Conservation (phyloP, 352 stramenopile genomes). For the Globisporangium uncinulatum region DNA sequence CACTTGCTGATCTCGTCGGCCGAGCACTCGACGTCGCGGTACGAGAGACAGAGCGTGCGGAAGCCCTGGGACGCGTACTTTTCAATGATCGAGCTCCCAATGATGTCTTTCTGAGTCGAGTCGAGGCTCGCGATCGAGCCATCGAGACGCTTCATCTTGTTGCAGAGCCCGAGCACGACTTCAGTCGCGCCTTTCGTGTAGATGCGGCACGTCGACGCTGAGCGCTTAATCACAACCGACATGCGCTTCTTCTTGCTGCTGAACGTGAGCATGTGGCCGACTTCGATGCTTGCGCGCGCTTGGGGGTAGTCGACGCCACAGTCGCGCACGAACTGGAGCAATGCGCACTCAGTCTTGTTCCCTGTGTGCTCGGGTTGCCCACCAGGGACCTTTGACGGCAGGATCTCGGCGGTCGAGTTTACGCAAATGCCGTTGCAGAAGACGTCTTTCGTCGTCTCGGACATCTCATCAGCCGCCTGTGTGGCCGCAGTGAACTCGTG, state of each 20-base stretch:
- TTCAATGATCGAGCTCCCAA: constrained; percentile 52
- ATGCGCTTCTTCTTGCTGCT: constrained; percentile 81
- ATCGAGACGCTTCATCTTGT: constrained; percentile 59
- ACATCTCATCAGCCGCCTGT: constrained; percentile 38
- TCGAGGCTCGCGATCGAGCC: constrained; percentile 48
- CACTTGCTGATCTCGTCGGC: constrained; percentile 61
- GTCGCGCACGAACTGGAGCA: constrained; percentile 69
- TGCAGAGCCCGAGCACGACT: constrained; percentile 68
- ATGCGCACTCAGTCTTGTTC: constrained; percentile 79
- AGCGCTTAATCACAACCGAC: constrained; percentile 61
- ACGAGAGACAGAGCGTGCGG: constrained; percentile 84
- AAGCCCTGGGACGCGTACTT: constrained; percentile 80
- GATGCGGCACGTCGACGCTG: constrained; percentile 34
- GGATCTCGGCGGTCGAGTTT: constrained; percentile 70
- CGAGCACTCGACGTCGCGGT: constrained; percentile 69
- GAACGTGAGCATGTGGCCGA: constrained; percentile 80
- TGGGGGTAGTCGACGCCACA: constrained; percentile 42
- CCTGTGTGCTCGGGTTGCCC: constrained; percentile 69
- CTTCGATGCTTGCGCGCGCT: constrained; percentile 9
- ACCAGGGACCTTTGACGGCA: constrained; percentile 38
- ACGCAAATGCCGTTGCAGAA: constrained; percentile 64
- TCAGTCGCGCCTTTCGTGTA: constrained; percentile 79
- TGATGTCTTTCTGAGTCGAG: constrained; percentile 52
- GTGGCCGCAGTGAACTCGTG: constrained; percentile 3
- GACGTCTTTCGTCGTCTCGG: constrained; percentile 58